phyloP scores from a whole-genome alignment of 2,329 filamentous ascomycete species.

The Cladosporium sp. region DNA sequence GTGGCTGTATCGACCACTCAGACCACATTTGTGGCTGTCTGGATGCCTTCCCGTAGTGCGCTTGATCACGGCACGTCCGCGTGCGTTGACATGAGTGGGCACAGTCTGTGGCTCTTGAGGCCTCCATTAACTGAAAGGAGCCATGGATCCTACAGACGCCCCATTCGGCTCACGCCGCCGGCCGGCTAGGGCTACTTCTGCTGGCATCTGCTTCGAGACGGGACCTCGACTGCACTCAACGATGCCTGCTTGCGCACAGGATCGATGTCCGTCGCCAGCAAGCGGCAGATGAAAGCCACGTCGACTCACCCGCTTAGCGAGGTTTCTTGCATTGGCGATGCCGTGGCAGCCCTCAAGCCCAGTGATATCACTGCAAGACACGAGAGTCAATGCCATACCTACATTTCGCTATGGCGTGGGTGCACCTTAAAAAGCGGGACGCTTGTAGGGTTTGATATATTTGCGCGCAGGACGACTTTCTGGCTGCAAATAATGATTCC shows the following conservation, averaged over 20 bases:
- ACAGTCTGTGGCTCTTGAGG: neutral
- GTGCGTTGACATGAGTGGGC: neutral
- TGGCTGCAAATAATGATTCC: neutral
- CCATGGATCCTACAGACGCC: neutral
- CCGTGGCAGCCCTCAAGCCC: conserved; percentile 8
- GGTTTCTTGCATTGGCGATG: conserved; percentile 5
- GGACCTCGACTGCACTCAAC: neutral
- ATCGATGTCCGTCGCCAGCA: neutral
- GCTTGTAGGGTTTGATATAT: conserved; percentile 11
- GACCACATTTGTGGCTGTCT: conserved; percentile 1
- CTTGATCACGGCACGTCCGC: neutral
- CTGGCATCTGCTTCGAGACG: neutral
- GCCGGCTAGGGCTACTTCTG: neutral
- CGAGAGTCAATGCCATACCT: neutral
- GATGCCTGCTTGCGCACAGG: conserved; percentile 1
- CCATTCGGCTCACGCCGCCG: neutral
- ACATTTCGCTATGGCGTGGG: neutral
- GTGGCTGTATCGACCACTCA: neutral
- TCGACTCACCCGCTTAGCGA: conserved; percentile 7
- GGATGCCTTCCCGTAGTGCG: neutral
- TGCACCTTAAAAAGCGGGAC: conserved; percentile 10
- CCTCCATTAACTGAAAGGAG: neutral
- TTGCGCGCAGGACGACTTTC: neutral
- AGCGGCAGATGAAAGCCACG: conserved; percentile 5
- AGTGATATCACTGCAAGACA: conserved; percentile 7